A percentile compares a stretch with the other conserved stretches of the same genome.
These are phyloP conservation scores for Chalciporus chontae DNA, from an alignment of 768 basidiomycete genomes.

Conservation along the genomic window DNA sequence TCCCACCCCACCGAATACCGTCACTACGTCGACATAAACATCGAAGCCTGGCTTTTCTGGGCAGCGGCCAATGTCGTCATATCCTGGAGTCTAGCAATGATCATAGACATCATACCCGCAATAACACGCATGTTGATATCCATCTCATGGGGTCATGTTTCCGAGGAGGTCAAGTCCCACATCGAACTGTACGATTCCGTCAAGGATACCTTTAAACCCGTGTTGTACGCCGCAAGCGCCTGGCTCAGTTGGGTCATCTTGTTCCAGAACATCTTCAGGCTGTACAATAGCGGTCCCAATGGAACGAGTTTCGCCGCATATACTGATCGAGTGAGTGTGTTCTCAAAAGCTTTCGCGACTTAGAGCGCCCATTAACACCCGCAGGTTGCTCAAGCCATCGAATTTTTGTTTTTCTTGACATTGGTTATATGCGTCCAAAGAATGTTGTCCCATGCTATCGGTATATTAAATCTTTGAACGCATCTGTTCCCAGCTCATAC, in stretches of 20 bases:
- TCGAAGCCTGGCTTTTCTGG: slow-evolving; percentile 82
- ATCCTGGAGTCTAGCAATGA: slow-evolving; percentile 75
- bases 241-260: slow-evolving; percentile 78
- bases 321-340: slow-evolving; percentile 48
- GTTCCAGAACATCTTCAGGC: slow-evolving; percentile 59
- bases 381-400: slow-evolving; percentile 58
- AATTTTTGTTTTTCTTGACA: slow-evolving; percentile 74
- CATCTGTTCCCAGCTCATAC: neutral
- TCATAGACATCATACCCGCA: slow-evolving; percentile 65
- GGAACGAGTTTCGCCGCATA: slow-evolving; percentile 54
- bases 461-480: slow-evolving; percentile 18
- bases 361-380: neutral
- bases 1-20: slow-evolving; percentile 53
- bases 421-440: slow-evolving; percentile 60
- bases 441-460: slow-evolving; percentile 68
- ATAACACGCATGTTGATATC: slow-evolving; percentile 50
- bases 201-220: slow-evolving; percentile 67
- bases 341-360: neutral
- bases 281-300: slow-evolving; percentile 43
- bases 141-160: slow-evolving; percentile 71
- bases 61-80: slow-evolving; percentile 72
- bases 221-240: slow-evolving; percentile 65
- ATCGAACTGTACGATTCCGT: slow-evolving; percentile 69
- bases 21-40: slow-evolving; percentile 58
- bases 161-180: slow-evolving; percentile 60